These are phyloP conservation scores for Hericium rajendrae DNA, from an alignment of 768 basidiomycete species.

Conservation along the genomic window DNA sequence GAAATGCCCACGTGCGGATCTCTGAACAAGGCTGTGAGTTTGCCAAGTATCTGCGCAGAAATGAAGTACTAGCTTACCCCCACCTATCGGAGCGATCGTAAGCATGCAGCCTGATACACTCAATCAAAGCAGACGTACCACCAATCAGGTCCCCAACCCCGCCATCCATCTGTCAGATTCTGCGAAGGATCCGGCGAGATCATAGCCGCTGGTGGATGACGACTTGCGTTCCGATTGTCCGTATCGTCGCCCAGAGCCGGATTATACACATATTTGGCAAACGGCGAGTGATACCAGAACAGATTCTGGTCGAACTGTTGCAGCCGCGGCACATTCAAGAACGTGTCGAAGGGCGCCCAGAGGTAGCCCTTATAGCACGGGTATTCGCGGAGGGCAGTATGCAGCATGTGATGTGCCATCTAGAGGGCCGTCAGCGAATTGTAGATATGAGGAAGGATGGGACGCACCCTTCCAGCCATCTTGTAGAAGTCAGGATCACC, in stretches of 20 bases:
- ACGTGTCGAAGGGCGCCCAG: constrained; percentile 43
- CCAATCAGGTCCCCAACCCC: constrained; percentile 32
- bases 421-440: neutral
- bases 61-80: constrained; percentile 9
- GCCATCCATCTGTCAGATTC: constrained; percentile 31
- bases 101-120: neutral
- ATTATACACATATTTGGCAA: constrained; percentile 33
- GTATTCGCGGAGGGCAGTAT: constrained; percentile 33
- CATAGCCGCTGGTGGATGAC: constrained; percentile 30
- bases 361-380: constrained; percentile 41
- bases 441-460: neutral
- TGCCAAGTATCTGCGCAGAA: neutral
- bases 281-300: constrained; percentile 45
- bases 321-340: constrained; percentile 40
- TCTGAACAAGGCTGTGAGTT: constrained; percentile 12
- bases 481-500: constrained; percentile 24
- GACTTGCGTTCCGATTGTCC: constrained; percentile 10
- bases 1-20: constrained; percentile 36
- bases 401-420: constrained; percentile 48
- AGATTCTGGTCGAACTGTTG: constrained; percentile 34
- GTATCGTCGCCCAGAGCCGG: constrained; percentile 19
- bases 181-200: constrained; percentile 32
- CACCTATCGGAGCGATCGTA: constrained; percentile 5
- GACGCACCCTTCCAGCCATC: constrained; percentile 34
- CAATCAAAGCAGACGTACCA: constrained; percentile 23